Evolutionary conservation across 164 flowering plant species (phyloP), one percentile per base, ranked within the genome.

Genomic region (Dillenia suffruticosa): DNA sequence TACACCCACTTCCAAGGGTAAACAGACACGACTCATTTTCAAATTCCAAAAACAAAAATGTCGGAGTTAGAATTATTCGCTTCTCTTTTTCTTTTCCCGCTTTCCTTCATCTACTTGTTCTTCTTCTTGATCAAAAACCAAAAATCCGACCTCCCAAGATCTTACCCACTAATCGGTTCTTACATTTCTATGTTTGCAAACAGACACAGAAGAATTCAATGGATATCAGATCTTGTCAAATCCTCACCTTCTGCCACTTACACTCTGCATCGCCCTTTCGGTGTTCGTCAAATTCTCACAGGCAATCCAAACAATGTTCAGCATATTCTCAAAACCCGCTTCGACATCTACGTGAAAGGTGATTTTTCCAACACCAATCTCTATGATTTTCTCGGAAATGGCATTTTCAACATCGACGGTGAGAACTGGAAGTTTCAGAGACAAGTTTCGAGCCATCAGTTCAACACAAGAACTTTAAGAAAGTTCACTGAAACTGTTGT

Each of bases 371-470:
- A 57, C 0, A 12, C n/a, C 17, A 44, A 59, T 9, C 24, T 72
- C 40, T 2, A 22, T 1, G 75, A 72, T 19, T 58, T 73, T 49
- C 73, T 69, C 10, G 76, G 73, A 40, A 55, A 69, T 45, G 65
- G 76, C 57, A 74, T 74, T 48, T 63, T 74, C 68, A 74, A 63
- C 44, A 56, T 57, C 24, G 74, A 74, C 46, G 74, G 69, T 12
- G 71, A 63, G 5, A 22, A 12, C 16, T 74, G 77, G 77, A 74
- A 70, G 69, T 64, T 66, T 44, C 69, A 69, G 46, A 15, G 77
- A 9, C 71, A 70, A 40, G 46, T 74, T 16, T 66, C 74, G 3
- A 74, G 70, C 65, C 68, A 63, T 46, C 71, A 70, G n/a, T 74
- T 74, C 59, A 69, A 58, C 63, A 66, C 73, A 2, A 70, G 44